A percentile compares a stretch with the other conserved stretches of the same genome.
Conservation (phyloP, 2,329 filamentous ascomycete species). For the Periconia macrospinosa region DNA sequence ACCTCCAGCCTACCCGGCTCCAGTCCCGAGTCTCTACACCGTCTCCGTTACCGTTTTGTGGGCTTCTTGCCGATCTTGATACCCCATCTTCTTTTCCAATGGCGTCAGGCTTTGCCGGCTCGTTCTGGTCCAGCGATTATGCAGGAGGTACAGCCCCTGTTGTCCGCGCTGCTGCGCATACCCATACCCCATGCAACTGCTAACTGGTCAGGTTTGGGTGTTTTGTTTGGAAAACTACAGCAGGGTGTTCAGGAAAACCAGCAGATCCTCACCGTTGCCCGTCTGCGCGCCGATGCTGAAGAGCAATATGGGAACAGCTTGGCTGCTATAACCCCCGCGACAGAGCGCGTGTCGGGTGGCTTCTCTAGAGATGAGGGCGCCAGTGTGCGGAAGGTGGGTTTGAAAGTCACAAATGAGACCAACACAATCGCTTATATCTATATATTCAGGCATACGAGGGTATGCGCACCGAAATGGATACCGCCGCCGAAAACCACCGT, state of each 20-base stretch:
- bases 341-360: constrained; percentile 80
- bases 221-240: constrained; percentile 94
- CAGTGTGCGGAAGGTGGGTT: constrained; percentile 83
- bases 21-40: neutral
- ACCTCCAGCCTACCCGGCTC: constrained; percentile 7
- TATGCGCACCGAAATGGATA: constrained; percentile 87
- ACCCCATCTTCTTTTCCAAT: constrained; percentile 25
- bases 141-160: constrained; percentile 69
- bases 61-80: constrained; percentile 18
- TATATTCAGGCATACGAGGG: constrained; percentile 83
- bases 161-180: constrained; percentile 1
- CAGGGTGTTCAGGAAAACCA: constrained; percentile 95
- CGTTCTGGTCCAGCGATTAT: constrained; percentile 98
- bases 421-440: constrained; percentile 19
- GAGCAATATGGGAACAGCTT: constrained; percentile 83
- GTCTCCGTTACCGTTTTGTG: constrained; percentile 12
- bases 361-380: constrained; percentile 93
- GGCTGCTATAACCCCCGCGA: constrained; percentile 76
- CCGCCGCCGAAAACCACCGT: constrained; percentile 84
- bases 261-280: constrained; percentile 87
- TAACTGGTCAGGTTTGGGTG: constrained; percentile 67
- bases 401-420: neutral
- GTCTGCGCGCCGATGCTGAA: constrained; percentile 93
- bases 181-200: constrained; percentile 8
- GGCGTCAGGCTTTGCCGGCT: constrained; percentile 74